A percentile compares a stretch with the other conserved stretches of the same genome.
phyloP scores from a whole-genome alignment of 257 asterid species.

The Nicotiana otophora region DNA sequence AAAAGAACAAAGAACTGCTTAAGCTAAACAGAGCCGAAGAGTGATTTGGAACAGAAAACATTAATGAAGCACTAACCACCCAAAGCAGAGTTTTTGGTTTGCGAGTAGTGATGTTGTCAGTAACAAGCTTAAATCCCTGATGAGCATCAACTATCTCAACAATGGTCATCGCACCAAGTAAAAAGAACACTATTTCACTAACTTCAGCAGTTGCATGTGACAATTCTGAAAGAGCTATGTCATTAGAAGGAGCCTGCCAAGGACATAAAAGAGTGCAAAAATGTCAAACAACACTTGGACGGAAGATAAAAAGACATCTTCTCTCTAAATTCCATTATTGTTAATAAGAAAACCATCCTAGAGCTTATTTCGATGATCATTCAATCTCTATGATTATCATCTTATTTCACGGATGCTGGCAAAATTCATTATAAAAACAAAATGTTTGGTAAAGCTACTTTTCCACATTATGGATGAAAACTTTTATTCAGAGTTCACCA shows the following conservation, averaged over 20 bases:
- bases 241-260: slow-evolving; percentile 92
- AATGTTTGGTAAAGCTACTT: not conserved
- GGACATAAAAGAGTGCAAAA: slow-evolving; percentile 13
- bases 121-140: slow-evolving; percentile 95
- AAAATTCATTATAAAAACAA: not conserved
- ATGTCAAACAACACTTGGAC: slow-evolving; percentile 6
- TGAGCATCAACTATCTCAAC: slow-evolving; percentile 98
- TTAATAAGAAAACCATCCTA: not conserved
- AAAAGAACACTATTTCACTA: slow-evolving; percentile 90
- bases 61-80: slow-evolving; percentile 66
- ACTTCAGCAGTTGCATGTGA: slow-evolving; percentile 96
- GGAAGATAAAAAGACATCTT: not conserved
- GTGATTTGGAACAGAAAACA: slow-evolving; percentile 1
- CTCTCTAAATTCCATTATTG: not conserved
- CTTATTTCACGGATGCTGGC: not conserved
- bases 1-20: not conserved
- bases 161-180: slow-evolving; percentile 98
- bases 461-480: not conserved
- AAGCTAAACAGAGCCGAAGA: not conserved
- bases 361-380: not conserved
- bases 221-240: slow-evolving; percentile 80
- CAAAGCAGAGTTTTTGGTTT: slow-evolving; percentile 88
- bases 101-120: slow-evolving; percentile 93
- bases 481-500: not conserved
- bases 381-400: not conserved